Evolutionary conservation across 1,139 yeast species (phyloP).

Genomic region (Pichia sp.): DNA sequence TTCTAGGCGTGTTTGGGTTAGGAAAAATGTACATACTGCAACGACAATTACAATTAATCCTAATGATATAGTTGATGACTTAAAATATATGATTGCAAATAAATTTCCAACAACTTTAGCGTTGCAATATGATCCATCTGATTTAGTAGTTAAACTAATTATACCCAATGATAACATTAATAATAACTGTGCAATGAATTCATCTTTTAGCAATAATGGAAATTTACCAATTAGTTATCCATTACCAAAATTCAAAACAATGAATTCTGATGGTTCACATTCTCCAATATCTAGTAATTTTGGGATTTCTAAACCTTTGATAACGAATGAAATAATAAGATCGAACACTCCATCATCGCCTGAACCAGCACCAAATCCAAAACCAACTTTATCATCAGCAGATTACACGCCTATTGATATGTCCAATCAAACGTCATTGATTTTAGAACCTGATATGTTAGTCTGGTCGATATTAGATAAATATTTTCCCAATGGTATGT

Average conservation of each 20-base stretch:
- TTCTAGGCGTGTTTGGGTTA: conserved; percentile 59
- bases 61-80: conserved; percentile 63
- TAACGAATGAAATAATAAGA: conserved; percentile 8
- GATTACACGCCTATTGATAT: neutral
- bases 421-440: conserved; percentile 10
- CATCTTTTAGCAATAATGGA: neutral
- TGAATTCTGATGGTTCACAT: conserved; percentile 3
- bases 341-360: conserved; percentile 13
- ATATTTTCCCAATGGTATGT: conserved; percentile 64
- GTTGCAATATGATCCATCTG: conserved; percentile 62
- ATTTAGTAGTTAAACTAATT: conserved; percentile 41
- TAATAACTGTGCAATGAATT: neutral
- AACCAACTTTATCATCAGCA: conserved; percentile 11
- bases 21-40: conserved; percentile 50
- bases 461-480: conserved; percentile 56
- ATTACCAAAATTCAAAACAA: neutral
- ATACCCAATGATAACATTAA: conserved; percentile 9
- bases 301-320: conserved; percentile 4
- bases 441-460: conserved; percentile 59
- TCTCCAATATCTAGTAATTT: conserved; percentile 1
- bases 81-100: conserved; percentile 51
- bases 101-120: conserved; percentile 71
- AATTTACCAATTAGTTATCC: neutral
- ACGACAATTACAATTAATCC: conserved; percentile 57
- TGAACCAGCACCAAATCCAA: conserved; percentile 12